These are phyloP conservation scores for Yamadazyma aaseri DNA, from an alignment of 1,139 yeast species.

Conservation along the genomic window DNA sequence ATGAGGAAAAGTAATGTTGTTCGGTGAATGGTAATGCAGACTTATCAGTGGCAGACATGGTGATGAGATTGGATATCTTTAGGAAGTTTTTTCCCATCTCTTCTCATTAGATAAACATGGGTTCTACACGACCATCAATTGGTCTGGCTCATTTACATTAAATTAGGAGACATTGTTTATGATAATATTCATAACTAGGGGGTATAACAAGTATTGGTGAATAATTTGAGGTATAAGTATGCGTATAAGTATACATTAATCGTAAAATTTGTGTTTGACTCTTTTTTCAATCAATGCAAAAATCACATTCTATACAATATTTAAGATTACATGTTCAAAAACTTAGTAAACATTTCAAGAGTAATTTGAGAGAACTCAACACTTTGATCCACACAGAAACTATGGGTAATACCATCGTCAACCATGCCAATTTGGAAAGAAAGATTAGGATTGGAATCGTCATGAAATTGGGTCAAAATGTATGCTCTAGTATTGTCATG, in stretches of 20 bases:
- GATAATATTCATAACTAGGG: no score
- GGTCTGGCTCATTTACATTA: background rate
- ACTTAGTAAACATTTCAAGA: conserved; percentile 6
- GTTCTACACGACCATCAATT: background rate
- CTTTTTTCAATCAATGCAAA: no score
- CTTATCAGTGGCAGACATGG: conserved; percentile 53
- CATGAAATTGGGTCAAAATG: conserved; percentile 37
- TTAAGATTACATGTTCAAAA: no score
- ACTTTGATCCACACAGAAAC: conserved; percentile 58
- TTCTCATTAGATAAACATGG: background rate
- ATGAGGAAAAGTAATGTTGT: conserved; percentile 91
- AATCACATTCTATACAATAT: no score
- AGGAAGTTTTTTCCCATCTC: conserved; percentile 1
- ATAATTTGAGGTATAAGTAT: no score
- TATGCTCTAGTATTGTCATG: conserved; percentile 44
- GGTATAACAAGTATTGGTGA: no score
- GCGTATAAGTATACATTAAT: no score
- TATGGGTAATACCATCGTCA: conserved; percentile 45
- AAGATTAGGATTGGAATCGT: conserved; percentile 25
- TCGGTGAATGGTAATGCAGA: conserved; percentile 60
- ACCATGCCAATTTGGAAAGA: conserved; percentile 23
- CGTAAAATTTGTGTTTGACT: no score
- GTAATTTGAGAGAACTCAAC: conserved; percentile 51
- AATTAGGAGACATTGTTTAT: no score
- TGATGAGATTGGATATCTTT: no score